Base-by-base conservation (phyloP, 352 stramenopile genomes). In the Phytopythium vexans region DNA sequence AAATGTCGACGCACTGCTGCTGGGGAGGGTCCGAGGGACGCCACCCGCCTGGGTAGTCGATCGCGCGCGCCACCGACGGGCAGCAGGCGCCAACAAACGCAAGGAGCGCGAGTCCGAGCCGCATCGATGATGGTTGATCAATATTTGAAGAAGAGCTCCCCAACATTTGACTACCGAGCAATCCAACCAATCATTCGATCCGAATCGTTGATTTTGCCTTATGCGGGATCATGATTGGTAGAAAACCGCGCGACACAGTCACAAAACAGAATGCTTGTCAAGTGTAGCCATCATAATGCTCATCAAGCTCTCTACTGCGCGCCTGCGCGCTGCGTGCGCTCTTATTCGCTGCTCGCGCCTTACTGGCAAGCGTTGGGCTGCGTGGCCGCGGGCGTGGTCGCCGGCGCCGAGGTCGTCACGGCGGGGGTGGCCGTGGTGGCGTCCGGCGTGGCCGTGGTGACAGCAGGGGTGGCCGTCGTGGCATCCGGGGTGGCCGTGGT, bases 11-110 rank as follows among this genome's bases (percentile, higher is more conserved):
- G 47, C 74, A 85, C 48, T 68, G 53, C 12, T 55, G 56, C 35
- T 37, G 34, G 47, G 47, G 15, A 7, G 47, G 47, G 14, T 21
- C 31, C 16, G 53, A 49, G 0, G 63, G 64, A 16, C 45, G 12
- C 70, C 70, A 84, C 1, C 70, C 74, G 12, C 74, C 74, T 8
- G 68, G 58, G 55, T 83, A 83, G 54, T 81, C 64, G 10, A 74
- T 72, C 41, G 40, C 46, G 21, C 1, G 21, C 33, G 3, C 51
- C 58, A 33, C 38, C 8, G 21, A 60, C 21, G 27, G 27, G 9
- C 37, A 48, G 5, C 15, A 44, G 36, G 16, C 8, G 9, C 35
- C 15, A 43, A 36, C n/a, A 36, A 53, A 12, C 27, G 16, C 44
- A 27, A 55, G n/a, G 38, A 65, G 31, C 3, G 36, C 14, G 0